phyloP scores from a whole-genome alignment of 768 basidiomycete species.

The Mycena vitilis region DNA sequence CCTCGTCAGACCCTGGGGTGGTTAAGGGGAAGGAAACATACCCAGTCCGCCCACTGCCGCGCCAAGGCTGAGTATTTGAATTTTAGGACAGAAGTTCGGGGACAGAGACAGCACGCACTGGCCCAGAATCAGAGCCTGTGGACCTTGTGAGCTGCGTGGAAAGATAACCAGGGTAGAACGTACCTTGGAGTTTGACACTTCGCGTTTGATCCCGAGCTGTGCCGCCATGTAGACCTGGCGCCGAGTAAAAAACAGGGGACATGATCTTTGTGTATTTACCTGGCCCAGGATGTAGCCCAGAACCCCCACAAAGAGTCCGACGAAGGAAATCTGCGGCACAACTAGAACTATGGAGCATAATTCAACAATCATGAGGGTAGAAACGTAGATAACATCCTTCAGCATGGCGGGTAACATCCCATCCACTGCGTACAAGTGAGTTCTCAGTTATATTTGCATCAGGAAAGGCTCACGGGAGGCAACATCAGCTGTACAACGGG shows the following conservation, averaged over 20 bases:
- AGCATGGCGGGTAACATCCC: background rate
- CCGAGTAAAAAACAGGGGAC: background rate
- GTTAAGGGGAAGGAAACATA: background rate
- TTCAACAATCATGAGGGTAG: conserved; percentile 8
- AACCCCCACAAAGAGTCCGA: background rate
- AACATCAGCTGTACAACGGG: background rate
- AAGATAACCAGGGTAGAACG: background rate
- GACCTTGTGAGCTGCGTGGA: background rate
- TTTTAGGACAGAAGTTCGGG: background rate
- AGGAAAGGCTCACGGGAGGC: background rate
- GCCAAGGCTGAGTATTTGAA: background rate
- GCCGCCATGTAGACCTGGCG: conserved; percentile 8
- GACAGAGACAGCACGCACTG: conserved; percentile 1
- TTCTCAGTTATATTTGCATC: background rate
- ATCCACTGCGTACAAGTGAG: background rate
- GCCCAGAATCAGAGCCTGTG: conserved; percentile 5
- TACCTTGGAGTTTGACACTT: background rate
- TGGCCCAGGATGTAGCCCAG: background rate
- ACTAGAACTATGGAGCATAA: conserved; percentile 10
- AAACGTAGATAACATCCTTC: background rate
- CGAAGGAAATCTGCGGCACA: background rate
- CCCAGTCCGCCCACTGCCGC: background rate
- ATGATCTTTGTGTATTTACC: background rate
- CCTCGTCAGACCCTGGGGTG: background rate
- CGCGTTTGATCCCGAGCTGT: conserved; percentile 16